A percentile compares a stretch with the other conserved stretches of the same genome.
These are phyloP conservation scores for Amorphotheca resinae DNA, from an alignment of 495 filamentous ascomycete genomes.

Conservation along the genomic window DNA sequence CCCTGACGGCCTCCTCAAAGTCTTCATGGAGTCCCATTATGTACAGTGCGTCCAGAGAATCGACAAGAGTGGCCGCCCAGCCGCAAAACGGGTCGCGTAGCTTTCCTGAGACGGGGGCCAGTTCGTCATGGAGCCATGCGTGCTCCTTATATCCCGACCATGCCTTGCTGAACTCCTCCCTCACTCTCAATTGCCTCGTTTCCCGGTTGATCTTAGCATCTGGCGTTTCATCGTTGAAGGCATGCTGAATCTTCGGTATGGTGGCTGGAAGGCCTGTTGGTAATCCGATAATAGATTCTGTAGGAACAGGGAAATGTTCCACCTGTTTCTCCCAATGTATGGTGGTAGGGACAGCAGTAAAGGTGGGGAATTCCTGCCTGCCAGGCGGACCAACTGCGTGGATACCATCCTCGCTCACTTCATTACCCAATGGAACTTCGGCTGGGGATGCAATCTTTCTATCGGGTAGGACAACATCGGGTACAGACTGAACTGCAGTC, in stretches of 20 bases:
- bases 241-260: slow-evolving; percentile 66
- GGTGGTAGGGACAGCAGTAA: slow-evolving; percentile 14
- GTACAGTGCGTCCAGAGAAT: slow-evolving; percentile 89
- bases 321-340: slow-evolving; percentile 58
- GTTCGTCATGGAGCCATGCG: slow-evolving; percentile 79
- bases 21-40: slow-evolving; percentile 88
- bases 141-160: slow-evolving; percentile 76
- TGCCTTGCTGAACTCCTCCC: slow-evolving; percentile 59
- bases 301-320: slow-evolving; percentile 63
- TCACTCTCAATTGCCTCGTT: slow-evolving; percentile 54
- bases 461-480: slow-evolving; percentile 27
- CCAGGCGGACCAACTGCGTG: slow-evolving; percentile 16
- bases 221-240: slow-evolving; percentile 50
- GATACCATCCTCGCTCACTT: slow-evolving; percentile 1
- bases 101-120: slow-evolving; percentile 52
- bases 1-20: slow-evolving; percentile 73
- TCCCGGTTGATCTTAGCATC: slow-evolving; percentile 48
- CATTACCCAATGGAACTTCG: slow-evolving; percentile 1
- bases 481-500: slow-evolving; percentile 1
- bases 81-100: slow-evolving; percentile 72
- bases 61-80: slow-evolving; percentile 91
- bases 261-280: slow-evolving; percentile 55
- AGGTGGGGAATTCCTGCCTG: slow-evolving; percentile 14
- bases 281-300: slow-evolving; percentile 56
- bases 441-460: slow-evolving; percentile 25